Evolutionary conservation across 2,329 filamentous ascomycete genomes (phyloP), one percentile per base, ranked within the genome.

Genomic region (Pseudogymnoascus sp.): DNA sequence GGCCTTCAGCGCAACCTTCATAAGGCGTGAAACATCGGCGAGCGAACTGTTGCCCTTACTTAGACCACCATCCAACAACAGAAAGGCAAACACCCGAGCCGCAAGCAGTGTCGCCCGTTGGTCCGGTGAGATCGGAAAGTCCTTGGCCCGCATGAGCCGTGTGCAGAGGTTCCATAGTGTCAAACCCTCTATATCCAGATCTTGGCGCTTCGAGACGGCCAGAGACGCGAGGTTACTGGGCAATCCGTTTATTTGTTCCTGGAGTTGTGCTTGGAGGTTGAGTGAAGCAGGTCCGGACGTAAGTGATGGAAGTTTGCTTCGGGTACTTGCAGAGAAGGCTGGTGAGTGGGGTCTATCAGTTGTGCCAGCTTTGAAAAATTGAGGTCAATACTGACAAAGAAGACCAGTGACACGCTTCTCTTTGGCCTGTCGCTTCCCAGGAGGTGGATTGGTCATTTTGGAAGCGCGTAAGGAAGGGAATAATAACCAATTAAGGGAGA

Each of bases 131-230:
- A 33, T 22, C 14, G 49, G 25, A 8, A 12, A 58, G 14, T 71
- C 67, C 4, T 72, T 69, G 60, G 78, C 70, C 6, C 76, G 73
- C 38, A 73, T 75, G 5, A 84, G 69, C 25, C 81, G 79, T 1
- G 85, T 84, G 41, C 84, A 85, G 5, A 81, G 70, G 66, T 91
- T 91, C 88, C 88, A 91, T 6, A 91, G 74, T 23, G 77, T 75
- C 0, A 82, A 80, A 62, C 83, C 88, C 5, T 77, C 67, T 4
- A 67, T 72, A 64, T 89, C 86, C 2, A 90, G 74, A 4, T 82
- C 78, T 23, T 75, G 72, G 42, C 77, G 75, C 61, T 72, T 77
- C 3, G 72, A 66, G 4, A 70, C 67, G 23, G 72, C 66, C 33
- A 69, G 60, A 1, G 70, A 42, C 11, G 67, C 68, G 1, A 75